Evolutionary conservation across 1,284 basidiomycete species (phyloP), one percentile per base, ranked within the genome.

Genomic region (Cutaneotrichosporon cyanovorans): DNA sequence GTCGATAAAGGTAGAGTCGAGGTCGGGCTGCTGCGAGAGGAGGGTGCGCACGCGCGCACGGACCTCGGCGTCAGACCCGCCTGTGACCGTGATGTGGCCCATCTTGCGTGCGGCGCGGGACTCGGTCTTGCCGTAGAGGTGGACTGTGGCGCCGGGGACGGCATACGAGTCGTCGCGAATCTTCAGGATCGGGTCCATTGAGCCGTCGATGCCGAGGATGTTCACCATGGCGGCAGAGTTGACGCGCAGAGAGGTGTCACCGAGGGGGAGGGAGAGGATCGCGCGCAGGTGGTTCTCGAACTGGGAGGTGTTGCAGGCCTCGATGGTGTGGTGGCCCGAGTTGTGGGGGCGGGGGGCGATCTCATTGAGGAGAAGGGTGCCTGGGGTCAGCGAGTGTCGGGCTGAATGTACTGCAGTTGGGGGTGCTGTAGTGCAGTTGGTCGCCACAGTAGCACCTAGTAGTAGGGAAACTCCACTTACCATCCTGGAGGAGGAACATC

Each of bases 281-380:
- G 92, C 88, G 28, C 92, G 88, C 33, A 98, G 82, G 70, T 98
- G 95, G 63, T 97, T 96, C 69, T 93, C 91, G 74, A 91, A 99
- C 73, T 98, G 95, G 12, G 90, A 96, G 3, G 90, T 87, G 59
- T 89, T 78, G 69, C 89, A 95, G 0, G 93, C 92, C 73, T 97
- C 93, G 65, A 98, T 97, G n/a, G 93, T 97, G 73, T 97, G 96
- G 70, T 99, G 95, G 0, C 93, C 93, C 9, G 91, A 96, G 73
- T 98, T 99, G 72, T 99, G 95, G 1, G 95, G 93, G 19, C 95
- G 80, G n/a, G 95, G 95, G 0, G 95, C 95, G 54, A 99, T 96
- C 74, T 99, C 95, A 72, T 99, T 98, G 58, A 98, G 79, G 50
- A 84, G 81, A 3, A 98, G 77, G 0, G 76, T 72, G 20, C 85